Percentiles rank a stretch among this genome's conserved stretches.
These are phyloP conservation scores for Penicillium sp. DNA, from an alignment of 2,329 filamentous ascomycete species.

Conservation along the genomic window DNA sequence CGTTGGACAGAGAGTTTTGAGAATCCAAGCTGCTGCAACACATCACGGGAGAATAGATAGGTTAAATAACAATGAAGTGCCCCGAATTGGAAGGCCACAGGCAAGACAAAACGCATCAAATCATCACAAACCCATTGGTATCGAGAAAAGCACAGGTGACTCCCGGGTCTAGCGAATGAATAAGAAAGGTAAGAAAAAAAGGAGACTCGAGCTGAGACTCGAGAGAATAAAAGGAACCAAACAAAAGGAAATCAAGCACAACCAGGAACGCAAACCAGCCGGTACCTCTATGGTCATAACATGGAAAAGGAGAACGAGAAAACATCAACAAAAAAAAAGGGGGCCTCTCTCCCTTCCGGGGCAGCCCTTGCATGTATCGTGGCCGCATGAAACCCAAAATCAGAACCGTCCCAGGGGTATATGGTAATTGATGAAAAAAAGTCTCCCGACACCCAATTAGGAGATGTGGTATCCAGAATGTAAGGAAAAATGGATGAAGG, in stretches of 20 bases:
- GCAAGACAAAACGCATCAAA: conserved; percentile 28
- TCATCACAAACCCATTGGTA: conserved; percentile 37
- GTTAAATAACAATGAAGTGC: conserved; percentile 9
- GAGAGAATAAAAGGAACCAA: conserved; percentile 32
- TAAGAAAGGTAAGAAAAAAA: conserved; percentile 14
- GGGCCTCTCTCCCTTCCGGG: conserved; percentile 22
- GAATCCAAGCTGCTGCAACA: conserved; percentile 7
- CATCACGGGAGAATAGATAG: neutral
- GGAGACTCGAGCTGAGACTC: conserved; percentile 5
- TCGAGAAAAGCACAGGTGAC: conserved; percentile 33
- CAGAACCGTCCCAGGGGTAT: conserved; percentile 15
- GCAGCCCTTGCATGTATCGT: conserved; percentile 14
- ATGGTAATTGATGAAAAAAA: conserved; percentile 8
- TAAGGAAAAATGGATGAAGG: neutral
- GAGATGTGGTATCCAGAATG: conserved; percentile 14
- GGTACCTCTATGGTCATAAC: conserved; percentile 47
- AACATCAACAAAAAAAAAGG: conserved; percentile 22
- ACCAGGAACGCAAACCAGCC: conserved; percentile 39
- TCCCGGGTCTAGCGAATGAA: conserved; percentile 45
- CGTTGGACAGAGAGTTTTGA: conserved; percentile 5
- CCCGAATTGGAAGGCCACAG: conserved; percentile 1
- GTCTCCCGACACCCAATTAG: conserved; percentile 18
- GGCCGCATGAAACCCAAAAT: conserved; percentile 17
- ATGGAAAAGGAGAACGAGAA: conserved; percentile 24
- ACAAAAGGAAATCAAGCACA: conserved; percentile 8